Conservation (phyloP, 306 rosid genomes). For the Vigna trinervia region DNA sequence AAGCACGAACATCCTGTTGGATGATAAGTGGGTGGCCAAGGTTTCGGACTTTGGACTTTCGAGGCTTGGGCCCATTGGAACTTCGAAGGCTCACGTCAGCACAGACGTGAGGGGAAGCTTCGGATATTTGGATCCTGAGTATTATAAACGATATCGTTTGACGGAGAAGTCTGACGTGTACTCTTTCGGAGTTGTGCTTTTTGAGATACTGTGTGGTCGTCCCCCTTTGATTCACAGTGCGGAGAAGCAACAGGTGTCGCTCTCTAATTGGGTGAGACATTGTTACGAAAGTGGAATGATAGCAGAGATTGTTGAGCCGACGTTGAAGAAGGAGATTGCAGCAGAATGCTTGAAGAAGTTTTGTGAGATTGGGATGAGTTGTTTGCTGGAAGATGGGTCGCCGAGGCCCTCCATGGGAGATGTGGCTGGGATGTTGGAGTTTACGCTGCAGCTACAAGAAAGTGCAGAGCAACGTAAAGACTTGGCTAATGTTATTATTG, state of each 20-base stretch:
- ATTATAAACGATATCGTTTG: not conserved
- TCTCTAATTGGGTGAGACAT: not conserved
- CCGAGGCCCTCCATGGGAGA: slow-evolving; percentile 68
- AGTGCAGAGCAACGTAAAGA: slow-evolving; percentile 28
- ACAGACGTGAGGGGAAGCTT: slow-evolving; percentile 15
- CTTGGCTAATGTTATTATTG: too few relatives aligned
- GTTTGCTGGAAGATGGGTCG: slow-evolving; percentile 56
- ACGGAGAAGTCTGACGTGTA: slow-evolving; percentile 58
- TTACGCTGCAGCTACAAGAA: slow-evolving; percentile 63
- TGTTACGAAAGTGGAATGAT: slow-evolving; percentile 40
- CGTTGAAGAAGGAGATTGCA: slow-evolving; percentile 42
- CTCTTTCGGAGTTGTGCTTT: slow-evolving; percentile 66
- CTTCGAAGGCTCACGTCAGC: slow-evolving; percentile 40
- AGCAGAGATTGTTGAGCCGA: slow-evolving; percentile 53
- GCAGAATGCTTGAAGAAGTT: slow-evolving; percentile 50
- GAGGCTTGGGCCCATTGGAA: slow-evolving; percentile 39
- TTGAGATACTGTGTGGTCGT: slow-evolving; percentile 57
- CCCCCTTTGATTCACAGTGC: slow-evolving; percentile 36
- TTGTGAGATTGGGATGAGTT: slow-evolving; percentile 48
- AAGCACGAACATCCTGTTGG: slow-evolving; percentile 58
- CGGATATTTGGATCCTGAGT: not conserved
- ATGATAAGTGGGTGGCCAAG: slow-evolving; percentile 54
- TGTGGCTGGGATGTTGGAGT: slow-evolving; percentile 57
- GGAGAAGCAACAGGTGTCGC: slow-evolving; percentile 35
- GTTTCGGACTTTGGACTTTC: slow-evolving; percentile 67